phyloP scores from a whole-genome alignment of 2,329 filamentous ascomycete genomes.

The Fusarium armeniacum region DNA sequence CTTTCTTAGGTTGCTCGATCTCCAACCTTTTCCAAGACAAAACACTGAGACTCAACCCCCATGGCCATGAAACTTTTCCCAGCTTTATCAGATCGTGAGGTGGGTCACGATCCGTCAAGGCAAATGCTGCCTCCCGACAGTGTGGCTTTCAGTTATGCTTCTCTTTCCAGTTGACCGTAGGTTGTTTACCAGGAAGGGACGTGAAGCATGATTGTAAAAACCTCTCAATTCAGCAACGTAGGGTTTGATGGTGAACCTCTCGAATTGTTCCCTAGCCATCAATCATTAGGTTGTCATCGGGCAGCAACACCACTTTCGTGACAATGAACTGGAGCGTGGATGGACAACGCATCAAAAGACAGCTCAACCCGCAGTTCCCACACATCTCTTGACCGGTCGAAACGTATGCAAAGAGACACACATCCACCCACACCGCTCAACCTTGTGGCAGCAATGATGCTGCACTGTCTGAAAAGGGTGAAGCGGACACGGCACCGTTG shows the following conservation, averaged over 20 bases:
- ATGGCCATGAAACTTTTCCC: background rate
- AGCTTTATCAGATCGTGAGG: constrained; percentile 13
- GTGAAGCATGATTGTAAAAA: background rate
- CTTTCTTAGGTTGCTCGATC: constrained; percentile 21
- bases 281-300: constrained; percentile 50
- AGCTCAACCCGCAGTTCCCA: constrained; percentile 50
- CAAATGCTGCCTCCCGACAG: constrained; percentile 6
- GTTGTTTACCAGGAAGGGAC: background rate
- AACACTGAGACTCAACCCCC: constrained; percentile 20
- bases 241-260: constrained; percentile 3
- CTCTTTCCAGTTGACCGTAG: background rate
- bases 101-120: background rate
- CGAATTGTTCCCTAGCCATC: constrained; percentile 23
- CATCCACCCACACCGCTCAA: constrained; percentile 47
- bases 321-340: constrained; percentile 40
- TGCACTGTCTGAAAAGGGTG: constrained; percentile 45
- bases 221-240: background rate
- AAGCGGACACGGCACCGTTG: constrained; percentile 49
- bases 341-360: constrained; percentile 49
- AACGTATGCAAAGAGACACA: constrained; percentile 43
- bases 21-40: constrained; percentile 26
- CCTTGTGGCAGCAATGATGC: constrained; percentile 40
- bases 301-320: constrained; percentile 49
- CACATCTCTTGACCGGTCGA: constrained; percentile 40
- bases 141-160: background rate